phyloP scores from a whole-genome alignment of 139 green algal species.

The Chlamydomonas urium region DNA sequence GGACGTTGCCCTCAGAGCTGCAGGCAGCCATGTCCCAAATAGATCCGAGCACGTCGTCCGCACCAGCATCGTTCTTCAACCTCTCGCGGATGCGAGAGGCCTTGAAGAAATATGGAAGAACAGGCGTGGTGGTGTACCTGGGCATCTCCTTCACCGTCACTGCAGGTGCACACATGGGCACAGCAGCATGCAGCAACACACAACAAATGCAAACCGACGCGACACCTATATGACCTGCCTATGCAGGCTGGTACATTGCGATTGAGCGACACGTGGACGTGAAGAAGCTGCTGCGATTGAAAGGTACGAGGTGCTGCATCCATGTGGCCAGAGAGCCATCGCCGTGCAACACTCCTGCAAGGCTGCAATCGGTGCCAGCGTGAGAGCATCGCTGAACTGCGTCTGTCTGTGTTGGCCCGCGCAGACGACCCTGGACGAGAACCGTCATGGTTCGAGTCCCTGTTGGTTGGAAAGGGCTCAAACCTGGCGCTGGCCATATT shows the following conservation, averaged over 20 bases:
- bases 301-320: conserved; percentile 20
- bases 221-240: not conserved
- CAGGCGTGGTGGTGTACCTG: conserved; percentile 45
- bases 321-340: too few species aligned
- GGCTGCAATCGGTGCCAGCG: too few species aligned
- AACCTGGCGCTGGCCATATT: conserved; percentile 51
- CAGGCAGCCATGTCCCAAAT: too few species aligned
- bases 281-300: conserved; percentile 36
- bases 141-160: conserved; percentile 48
- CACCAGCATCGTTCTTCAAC: conserved; percentile 30
- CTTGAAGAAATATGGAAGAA: conserved; percentile 46
- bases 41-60: too few species aligned
- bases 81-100: conserved; percentile 26
- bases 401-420: too few species aligned
- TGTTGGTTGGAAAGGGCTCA: conserved; percentile 40
- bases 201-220: not conserved
- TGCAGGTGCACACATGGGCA: conserved; percentile 23
- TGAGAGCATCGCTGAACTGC: too few species aligned
- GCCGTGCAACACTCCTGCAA: too few species aligned
- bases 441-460: conserved; percentile 7
- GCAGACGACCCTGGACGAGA: not conserved
- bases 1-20: too few species aligned
- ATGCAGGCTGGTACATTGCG: conserved; percentile 52
- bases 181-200: not conserved
- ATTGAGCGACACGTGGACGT: conserved; percentile 54